These are phyloP conservation scores for Colletotrichum phormii DNA, from an alignment of 2,329 filamentous ascomycete species.

Conservation along the genomic window DNA sequence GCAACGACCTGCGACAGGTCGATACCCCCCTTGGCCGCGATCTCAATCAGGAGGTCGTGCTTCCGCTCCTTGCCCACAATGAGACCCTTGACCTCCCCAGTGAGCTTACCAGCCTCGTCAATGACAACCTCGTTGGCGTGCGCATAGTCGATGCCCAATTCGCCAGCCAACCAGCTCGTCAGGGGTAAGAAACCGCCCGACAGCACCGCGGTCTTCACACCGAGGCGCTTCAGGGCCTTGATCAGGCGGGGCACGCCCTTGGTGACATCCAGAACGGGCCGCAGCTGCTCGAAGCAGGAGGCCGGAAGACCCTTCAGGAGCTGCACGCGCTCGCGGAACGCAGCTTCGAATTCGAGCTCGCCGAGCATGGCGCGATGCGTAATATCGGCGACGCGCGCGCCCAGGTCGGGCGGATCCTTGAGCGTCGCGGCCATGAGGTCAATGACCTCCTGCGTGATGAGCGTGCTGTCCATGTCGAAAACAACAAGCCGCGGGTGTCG, in stretches of 20 bases:
- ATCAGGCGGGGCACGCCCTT: slow-evolving; percentile 83
- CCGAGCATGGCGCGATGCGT: slow-evolving; percentile 96
- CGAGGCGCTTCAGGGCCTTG: slow-evolving; percentile 78
- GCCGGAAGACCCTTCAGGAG: slow-evolving; percentile 85
- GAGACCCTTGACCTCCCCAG: slow-evolving; percentile 76
- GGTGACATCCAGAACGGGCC: slow-evolving; percentile 81
- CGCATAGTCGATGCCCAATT: slow-evolving; percentile 88
- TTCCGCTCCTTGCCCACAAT: slow-evolving; percentile 85
- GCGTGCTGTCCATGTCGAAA: slow-evolving; percentile 98
- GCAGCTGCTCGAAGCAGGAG: slow-evolving; percentile 82
- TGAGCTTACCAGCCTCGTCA: slow-evolving; percentile 69
- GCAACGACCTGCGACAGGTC: slow-evolving; percentile 75
- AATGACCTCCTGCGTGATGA: slow-evolving; percentile 98
- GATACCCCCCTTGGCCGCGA: slow-evolving; percentile 76
- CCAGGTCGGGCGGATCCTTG: slow-evolving; percentile 75
- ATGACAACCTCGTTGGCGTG: slow-evolving; percentile 86
- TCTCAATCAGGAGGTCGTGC: slow-evolving; percentile 75
- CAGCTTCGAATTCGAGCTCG: slow-evolving; percentile 90
- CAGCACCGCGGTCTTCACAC: slow-evolving; percentile 89
- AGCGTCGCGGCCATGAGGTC: slow-evolving; percentile 91
- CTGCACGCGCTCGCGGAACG: slow-evolving; percentile 82
- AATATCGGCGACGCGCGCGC: slow-evolving; percentile 85
- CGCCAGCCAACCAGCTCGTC: slow-evolving; percentile 84
- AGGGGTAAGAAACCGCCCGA: slow-evolving; percentile 93
- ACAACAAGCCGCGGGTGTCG: slow-evolving; percentile 88